Percentiles rank a stretch among this genome's conserved stretches.
Conservation (phyloP, 805 yeast genomes). For the Schizosaccharomyces japonicus region DNA sequence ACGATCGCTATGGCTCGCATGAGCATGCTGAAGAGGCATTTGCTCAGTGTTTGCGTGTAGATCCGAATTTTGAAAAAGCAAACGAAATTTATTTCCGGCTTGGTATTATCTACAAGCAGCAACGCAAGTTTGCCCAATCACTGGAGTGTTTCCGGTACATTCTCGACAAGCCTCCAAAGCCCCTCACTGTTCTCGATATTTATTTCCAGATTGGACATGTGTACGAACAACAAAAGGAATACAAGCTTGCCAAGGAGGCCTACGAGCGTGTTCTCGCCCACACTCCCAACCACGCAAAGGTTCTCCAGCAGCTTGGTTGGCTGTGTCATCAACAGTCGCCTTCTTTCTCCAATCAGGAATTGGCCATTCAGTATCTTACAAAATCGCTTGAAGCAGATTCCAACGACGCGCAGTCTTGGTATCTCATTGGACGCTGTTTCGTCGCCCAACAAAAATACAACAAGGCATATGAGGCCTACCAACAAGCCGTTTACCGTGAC, state of each 20-base stretch:
- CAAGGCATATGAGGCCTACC: slow-evolving; percentile 93
- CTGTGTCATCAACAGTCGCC: slow-evolving; percentile 52
- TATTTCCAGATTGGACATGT: slow-evolving; percentile 98
- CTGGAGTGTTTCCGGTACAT: slow-evolving; percentile 89
- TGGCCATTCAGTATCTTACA: slow-evolving; percentile 57
- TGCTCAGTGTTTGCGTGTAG: slow-evolving; percentile 82
- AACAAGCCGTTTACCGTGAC: slow-evolving; percentile 92
- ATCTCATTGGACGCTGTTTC: slow-evolving; percentile 84
- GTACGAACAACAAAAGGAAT: slow-evolving; percentile 77
- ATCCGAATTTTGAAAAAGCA: slow-evolving; percentile 87
- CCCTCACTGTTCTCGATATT: slow-evolving; percentile 85
- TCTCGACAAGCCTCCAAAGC: slow-evolving; percentile 74
- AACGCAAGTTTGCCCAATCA: slow-evolving; percentile 63
- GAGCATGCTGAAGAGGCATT: slow-evolving; percentile 98
- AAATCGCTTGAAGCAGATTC: slow-evolving; percentile 78
- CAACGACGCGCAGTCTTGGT: slow-evolving; percentile 91
- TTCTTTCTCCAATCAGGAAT: slow-evolving; percentile 52
- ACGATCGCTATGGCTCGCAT: slow-evolving; percentile 84
- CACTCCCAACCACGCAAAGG: slow-evolving; percentile 87
- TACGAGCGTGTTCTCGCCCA: slow-evolving; percentile 76
- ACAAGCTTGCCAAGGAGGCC: slow-evolving; percentile 79
- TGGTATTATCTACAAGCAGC: slow-evolving; percentile 91
- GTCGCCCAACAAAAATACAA: slow-evolving; percentile 89
- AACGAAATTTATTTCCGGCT: slow-evolving; percentile 87
- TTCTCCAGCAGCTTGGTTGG: slow-evolving; percentile 86